These are phyloP conservation scores for Hymenoscyphus albidus DNA, from an alignment of 2,329 filamentous ascomycete genomes.

Conservation along the genomic window DNA sequence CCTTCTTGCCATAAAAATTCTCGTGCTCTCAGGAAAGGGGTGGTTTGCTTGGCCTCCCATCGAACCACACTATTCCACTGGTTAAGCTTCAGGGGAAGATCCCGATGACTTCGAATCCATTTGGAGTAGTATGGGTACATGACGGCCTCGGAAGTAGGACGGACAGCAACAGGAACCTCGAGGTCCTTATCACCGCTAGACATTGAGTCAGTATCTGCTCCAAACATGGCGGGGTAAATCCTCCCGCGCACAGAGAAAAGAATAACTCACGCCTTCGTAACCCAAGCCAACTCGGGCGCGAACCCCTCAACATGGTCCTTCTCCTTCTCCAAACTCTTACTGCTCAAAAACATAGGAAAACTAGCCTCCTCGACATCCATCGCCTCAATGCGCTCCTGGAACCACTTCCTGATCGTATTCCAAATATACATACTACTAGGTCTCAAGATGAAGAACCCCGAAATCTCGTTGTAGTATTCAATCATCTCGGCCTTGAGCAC, in stretches of 20 bases:
- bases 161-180: slow-evolving; percentile 70
- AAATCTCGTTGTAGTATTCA: slow-evolving; percentile 89
- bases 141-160: slow-evolving; percentile 69
- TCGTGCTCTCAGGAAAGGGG: slow-evolving; percentile 82
- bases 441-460: slow-evolving; percentile 94
- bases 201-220: slow-evolving; percentile 26
- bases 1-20: slow-evolving; percentile 98
- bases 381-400: slow-evolving; percentile 73
- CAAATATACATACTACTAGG: slow-evolving; percentile 65
- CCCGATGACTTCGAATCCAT: slow-evolving; percentile 95
- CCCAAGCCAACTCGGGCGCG: slow-evolving; percentile 86
- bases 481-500: slow-evolving; percentile 96
- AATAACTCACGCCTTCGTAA: slow-evolving; percentile 68
- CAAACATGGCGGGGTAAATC: slow-evolving; percentile 10
- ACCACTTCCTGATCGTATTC: slow-evolving; percentile 64
- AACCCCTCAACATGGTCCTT: slow-evolving; percentile 99
- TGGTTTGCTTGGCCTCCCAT: slow-evolving; percentile 95
- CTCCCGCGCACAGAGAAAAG: background rate
- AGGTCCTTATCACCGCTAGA: slow-evolving; percentile 82
- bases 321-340: slow-evolving; percentile 73
- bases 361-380: slow-evolving; percentile 94
- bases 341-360: slow-evolving; percentile 93
- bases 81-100: slow-evolving; percentile 89
- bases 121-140: slow-evolving; percentile 97
- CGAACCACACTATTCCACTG: slow-evolving; percentile 95